A percentile compares a stretch with the other conserved stretches of the same genome.
phyloP scores from a whole-genome alignment of 2,329 filamentous ascomycete genomes.

The Aspergillus pseudoterreus region DNA sequence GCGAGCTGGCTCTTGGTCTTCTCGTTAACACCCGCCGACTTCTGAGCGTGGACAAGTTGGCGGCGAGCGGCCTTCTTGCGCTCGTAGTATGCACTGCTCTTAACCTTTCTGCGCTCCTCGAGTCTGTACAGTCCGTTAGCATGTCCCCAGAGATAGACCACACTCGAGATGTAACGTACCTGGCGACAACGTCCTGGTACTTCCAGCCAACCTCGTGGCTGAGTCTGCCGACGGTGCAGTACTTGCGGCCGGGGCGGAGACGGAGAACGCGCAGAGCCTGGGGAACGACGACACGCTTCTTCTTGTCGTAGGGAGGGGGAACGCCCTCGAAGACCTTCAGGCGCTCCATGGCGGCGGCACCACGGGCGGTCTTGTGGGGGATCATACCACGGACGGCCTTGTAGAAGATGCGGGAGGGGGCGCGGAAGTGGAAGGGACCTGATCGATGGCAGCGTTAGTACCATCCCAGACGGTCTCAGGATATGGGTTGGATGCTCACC shows the following conservation, averaged over 20 bases:
- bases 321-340: slow-evolving; percentile 99
- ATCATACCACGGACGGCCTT: slow-evolving; percentile 99
- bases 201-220: slow-evolving; percentile 99
- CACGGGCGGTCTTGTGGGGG: slow-evolving; percentile 98
- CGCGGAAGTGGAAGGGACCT: slow-evolving; percentile 99
- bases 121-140: slow-evolving; percentile 57
- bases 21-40: slow-evolving; percentile 79
- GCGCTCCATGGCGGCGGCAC: slow-evolving; percentile 92
- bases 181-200: slow-evolving; percentile 98
- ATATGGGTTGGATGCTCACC: slow-evolving; percentile 55
- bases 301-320: slow-evolving; percentile 97
- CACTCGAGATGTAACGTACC: slow-evolving; percentile 59
- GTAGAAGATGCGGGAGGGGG: slow-evolving; percentile 99
- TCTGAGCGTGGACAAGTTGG: slow-evolving; percentile 89
- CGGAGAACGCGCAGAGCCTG: slow-evolving; percentile 95
- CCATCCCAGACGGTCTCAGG: background rate
- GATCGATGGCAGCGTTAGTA: slow-evolving; percentile 9
- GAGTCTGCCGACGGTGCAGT: slow-evolving; percentile 97
- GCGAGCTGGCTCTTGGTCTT: slow-evolving; percentile 87
- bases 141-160: background rate
- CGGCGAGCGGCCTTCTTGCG: slow-evolving; percentile 96
- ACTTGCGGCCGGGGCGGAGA: slow-evolving; percentile 98
- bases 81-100: slow-evolving; percentile 98
- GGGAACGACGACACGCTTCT: slow-evolving; percentile 99
- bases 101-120: slow-evolving; percentile 99